These are phyloP conservation scores for Globisporangium polare DNA, from an alignment of 352 stramenopile species.

Conservation along the genomic window DNA sequence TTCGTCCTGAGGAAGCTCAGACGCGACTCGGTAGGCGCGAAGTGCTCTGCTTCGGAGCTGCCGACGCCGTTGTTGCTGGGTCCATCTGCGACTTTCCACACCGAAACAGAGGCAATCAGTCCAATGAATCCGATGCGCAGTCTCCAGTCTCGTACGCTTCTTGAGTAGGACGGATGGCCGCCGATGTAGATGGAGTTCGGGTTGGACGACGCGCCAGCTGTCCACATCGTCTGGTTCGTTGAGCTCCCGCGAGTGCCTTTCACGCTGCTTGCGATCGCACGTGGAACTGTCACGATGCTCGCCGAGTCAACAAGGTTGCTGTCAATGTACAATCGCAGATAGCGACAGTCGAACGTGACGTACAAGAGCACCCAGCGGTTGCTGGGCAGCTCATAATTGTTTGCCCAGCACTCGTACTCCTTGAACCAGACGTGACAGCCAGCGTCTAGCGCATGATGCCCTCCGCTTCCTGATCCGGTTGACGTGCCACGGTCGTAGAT, in stretches of 20 bases:
- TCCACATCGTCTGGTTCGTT: conserved; percentile 18
- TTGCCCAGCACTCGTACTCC: conserved; percentile 42
- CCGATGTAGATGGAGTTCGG: conserved; percentile 49
- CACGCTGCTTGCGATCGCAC: background rate
- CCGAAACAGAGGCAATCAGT: conserved; percentile 25
- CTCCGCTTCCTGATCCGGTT: background rate
- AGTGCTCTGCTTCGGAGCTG: background rate
- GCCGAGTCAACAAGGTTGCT: conserved; percentile 43
- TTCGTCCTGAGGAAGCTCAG: conserved; percentile 1
- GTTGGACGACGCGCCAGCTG: conserved; percentile 13
- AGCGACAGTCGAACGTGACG: conserved; percentile 45
- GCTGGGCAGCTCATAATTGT: conserved; percentile 43
- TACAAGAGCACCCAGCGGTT: conserved; percentile 47
- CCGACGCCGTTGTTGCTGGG: too few species aligned
- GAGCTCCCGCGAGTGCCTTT: conserved; percentile 1
- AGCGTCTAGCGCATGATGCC: conserved; percentile 14
- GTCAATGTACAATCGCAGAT: conserved; percentile 47
- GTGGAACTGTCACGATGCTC: conserved; percentile 10
- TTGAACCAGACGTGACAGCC: conserved; percentile 46
- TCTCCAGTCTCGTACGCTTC: conserved; percentile 46
- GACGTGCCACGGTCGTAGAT: conserved; percentile 50
- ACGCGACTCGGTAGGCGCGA: background rate
- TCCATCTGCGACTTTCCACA: conserved; percentile 17
- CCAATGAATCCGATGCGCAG: conserved; percentile 48
- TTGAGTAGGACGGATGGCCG: conserved; percentile 44